Conservation (phyloP, 2,329 filamentous ascomycete genomes). For the Nigrograna mackinnonii region DNA sequence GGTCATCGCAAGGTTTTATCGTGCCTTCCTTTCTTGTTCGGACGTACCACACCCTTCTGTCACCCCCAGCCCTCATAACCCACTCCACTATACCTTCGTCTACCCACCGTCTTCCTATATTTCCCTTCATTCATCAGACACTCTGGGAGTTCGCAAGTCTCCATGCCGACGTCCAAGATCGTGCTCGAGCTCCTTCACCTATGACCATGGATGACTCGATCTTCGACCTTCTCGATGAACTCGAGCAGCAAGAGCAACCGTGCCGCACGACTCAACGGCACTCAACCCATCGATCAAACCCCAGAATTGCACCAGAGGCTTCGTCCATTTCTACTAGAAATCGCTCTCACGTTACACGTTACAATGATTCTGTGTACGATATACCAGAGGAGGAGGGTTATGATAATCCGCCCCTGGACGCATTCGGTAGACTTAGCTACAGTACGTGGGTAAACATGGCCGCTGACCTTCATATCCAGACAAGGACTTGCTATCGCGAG, state of each 20-base stretch:
- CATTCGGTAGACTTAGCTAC: too few relatives aligned
- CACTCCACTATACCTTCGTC: too few relatives aligned
- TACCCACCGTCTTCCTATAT: too few relatives aligned
- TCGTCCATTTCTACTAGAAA: constrained; percentile 22
- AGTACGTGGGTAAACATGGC: too few relatives aligned
- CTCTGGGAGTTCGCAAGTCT: neutral
- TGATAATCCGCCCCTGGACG: too few relatives aligned
- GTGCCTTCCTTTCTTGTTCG: too few relatives aligned
- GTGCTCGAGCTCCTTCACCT: too few relatives aligned
- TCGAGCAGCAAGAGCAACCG: constrained; percentile 10
- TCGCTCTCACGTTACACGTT: constrained; percentile 24
- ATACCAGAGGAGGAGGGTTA: constrained; percentile 26
- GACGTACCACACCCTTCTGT: too few relatives aligned
- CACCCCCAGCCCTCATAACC: too few relatives aligned
- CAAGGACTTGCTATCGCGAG: constrained; percentile 33
- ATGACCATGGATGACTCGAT: constrained; percentile 23
- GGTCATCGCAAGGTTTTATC: too few relatives aligned
- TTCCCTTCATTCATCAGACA: too few relatives aligned
- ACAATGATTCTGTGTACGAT: constrained; percentile 19
- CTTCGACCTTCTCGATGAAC: constrained; percentile 11
- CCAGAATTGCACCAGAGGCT: constrained; percentile 11
- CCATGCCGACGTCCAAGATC: neutral
- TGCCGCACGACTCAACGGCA: constrained; percentile 10
- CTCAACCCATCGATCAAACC: constrained; percentile 16
- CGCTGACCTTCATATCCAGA: too few relatives aligned